Evolutionary conservation across 2,329 filamentous ascomycete genomes (phyloP).

Genomic region (Tolypocladium album): DNA sequence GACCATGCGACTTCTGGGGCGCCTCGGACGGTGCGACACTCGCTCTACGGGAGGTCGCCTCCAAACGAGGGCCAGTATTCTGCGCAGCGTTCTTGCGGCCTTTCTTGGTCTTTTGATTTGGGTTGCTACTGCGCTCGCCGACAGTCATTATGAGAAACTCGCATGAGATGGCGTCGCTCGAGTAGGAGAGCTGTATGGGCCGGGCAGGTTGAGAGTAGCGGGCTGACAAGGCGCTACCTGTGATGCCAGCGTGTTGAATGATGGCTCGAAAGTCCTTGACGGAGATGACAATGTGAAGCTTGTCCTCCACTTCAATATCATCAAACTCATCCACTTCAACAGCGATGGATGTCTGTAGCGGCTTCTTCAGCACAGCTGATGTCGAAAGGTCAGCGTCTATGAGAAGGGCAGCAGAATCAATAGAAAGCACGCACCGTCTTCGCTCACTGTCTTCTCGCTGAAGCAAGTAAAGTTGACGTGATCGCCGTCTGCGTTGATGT

Average conservation of each 20-base stretch:
- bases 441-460: constrained; percentile 66
- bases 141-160: constrained; percentile 79
- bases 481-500: constrained; percentile 64
- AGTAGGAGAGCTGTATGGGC: constrained; percentile 64
- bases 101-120: constrained; percentile 37
- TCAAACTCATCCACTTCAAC: constrained; percentile 70
- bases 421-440: constrained; percentile 26
- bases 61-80: constrained; percentile 28
- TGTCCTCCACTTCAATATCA: constrained; percentile 61
- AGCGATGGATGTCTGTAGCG: constrained; percentile 68
- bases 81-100: constrained; percentile 26
- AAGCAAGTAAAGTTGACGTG: constrained; percentile 72
- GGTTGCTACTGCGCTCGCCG: constrained; percentile 48
- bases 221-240: constrained; percentile 55
- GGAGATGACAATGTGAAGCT: constrained; percentile 68
- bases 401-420: not conserved
- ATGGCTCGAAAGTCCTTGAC: constrained; percentile 78
- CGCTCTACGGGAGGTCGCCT: constrained; percentile 35
- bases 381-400: constrained; percentile 5
- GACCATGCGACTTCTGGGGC: constrained; percentile 10
- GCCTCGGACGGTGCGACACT: constrained; percentile 26
- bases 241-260: constrained; percentile 61
- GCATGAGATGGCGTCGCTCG: constrained; percentile 55
- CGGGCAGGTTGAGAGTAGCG: constrained; percentile 60
- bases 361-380: constrained; percentile 70